Evolutionary conservation across 257 asterid genomes (phyloP).

Genomic region (Galeopsis tetrahit): DNA sequence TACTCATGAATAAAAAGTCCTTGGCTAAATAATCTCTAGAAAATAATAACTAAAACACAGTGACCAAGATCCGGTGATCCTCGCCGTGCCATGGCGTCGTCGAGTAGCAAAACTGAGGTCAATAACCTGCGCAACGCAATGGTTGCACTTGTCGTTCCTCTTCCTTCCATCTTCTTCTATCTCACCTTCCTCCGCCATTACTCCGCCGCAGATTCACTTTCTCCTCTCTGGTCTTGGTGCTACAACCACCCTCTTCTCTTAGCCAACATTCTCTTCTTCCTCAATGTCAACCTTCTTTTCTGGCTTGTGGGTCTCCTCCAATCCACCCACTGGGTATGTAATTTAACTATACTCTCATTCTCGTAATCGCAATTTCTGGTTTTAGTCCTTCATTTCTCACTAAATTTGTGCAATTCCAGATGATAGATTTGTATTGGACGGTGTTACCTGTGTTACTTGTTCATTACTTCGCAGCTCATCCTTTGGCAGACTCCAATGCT

Average conservation of each 20-base stretch:
- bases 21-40: no score
- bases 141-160: slow-evolving; percentile 66
- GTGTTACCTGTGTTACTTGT: slow-evolving; percentile 76
- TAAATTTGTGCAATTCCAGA: slow-evolving; percentile 47
- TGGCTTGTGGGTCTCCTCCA: slow-evolving; percentile 79
- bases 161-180: slow-evolving; percentile 79
- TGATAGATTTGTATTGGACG: slow-evolving; percentile 96
- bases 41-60: no score
- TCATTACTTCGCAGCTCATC: slow-evolving; percentile 73
- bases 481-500: slow-evolving; percentile 46
- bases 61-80: no score
- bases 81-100: slow-evolving; percentile 32
- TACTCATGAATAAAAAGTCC: no score
- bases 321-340: slow-evolving; percentile 50
- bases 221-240: slow-evolving; percentile 75
- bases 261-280: slow-evolving; percentile 72
- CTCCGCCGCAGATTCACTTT: slow-evolving; percentile 42
- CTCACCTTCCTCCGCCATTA: slow-evolving; percentile 63
- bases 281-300: slow-evolving; percentile 80
- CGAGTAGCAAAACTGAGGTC: slow-evolving; percentile 21
- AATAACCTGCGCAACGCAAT: slow-evolving; percentile 64
- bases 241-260: slow-evolving; percentile 68
- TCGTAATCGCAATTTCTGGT: neutral
- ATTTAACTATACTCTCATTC: neutral
- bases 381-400: neutral